Percentiles rank a stretch among this genome's conserved stretches.
phyloP scores from a whole-genome alignment of 2,329 filamentous ascomycete genomes.

The Delphinella strobiligena region DNA sequence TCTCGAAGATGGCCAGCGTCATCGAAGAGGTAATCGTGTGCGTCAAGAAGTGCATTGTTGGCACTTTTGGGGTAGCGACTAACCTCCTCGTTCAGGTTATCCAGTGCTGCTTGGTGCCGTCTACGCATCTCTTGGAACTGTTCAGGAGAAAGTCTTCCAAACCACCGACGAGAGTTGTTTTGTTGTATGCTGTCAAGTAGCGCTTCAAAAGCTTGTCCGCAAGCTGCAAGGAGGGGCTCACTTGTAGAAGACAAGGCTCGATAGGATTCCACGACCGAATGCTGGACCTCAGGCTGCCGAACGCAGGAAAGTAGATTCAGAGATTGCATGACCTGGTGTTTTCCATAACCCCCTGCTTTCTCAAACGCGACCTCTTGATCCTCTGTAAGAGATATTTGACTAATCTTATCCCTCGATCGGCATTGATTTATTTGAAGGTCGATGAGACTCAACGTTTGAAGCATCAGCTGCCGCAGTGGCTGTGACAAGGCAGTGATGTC shows the following conservation, averaged over 20 bases:
- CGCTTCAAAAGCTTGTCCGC: slow-evolving; percentile 1
- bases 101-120: slow-evolving; percentile 2
- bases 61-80: slow-evolving; percentile 1
- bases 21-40: slow-evolving; percentile 6
- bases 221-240: slow-evolving; percentile 2
- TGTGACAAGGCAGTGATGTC: slow-evolving; percentile 29
- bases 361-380: neutral
- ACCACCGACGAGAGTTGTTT: slow-evolving; percentile 8
- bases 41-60: slow-evolving; percentile 6
- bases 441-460: slow-evolving; percentile 10
- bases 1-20: slow-evolving; percentile 2
- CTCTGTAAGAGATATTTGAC: neutral
- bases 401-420: slow-evolving; percentile 1
- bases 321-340: slow-evolving; percentile 7
- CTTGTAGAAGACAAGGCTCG: slow-evolving; percentile 5
- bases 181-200: slow-evolving; percentile 5
- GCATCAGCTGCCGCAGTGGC: slow-evolving; percentile 24
- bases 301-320: slow-evolving; percentile 4
- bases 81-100: slow-evolving; percentile 1
- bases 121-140: slow-evolving; percentile 3
- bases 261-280: slow-evolving; percentile 5
- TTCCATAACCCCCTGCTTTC: slow-evolving; percentile 2
- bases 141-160: slow-evolving; percentile 5
- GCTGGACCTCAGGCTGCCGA: neutral
- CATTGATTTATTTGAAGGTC: slow-evolving; percentile 5